Percentiles rank a stretch among this genome's conserved stretches.
Conservation (phyloP, 2,329 filamentous ascomycete species). For the Coniochaeta pulveracea region DNA sequence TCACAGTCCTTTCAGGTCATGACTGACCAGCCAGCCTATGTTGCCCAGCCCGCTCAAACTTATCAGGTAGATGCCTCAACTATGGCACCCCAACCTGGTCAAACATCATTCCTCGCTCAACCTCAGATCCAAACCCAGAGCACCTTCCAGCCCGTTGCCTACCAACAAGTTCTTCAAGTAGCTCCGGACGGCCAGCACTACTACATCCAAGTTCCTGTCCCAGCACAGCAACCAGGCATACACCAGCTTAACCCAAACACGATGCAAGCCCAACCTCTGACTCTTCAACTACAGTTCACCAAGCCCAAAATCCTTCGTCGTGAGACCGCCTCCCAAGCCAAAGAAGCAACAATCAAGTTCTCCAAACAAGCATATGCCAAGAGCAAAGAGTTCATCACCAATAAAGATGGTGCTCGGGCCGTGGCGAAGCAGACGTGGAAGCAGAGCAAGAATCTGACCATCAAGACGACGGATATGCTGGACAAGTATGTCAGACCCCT, state of each 20-base stretch:
- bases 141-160: background rate
- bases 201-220: background rate
- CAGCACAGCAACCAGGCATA: background rate
- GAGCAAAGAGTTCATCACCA: constrained; percentile 2
- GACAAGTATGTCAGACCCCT: constrained; percentile 1
- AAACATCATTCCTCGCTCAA: background rate
- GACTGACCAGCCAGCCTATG: background rate
- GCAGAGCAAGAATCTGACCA: constrained; percentile 2
- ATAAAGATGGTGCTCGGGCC: background rate
- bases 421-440: background rate
- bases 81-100: background rate
- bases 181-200: background rate
- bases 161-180: background rate
- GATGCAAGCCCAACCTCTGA: background rate
- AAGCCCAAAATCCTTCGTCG: background rate
- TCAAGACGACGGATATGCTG: constrained; percentile 2
- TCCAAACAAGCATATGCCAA: background rate
- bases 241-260: background rate
- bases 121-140: background rate
- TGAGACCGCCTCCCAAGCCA: background rate
- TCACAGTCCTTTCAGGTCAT: background rate
- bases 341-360: background rate
- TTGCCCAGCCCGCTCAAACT: background rate
- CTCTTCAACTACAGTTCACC: background rate
- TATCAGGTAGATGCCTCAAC: background rate